Evolutionary conservation across 768 basidiomycete species (phyloP).

Genomic region (Pulveroboletus sp.): DNA sequence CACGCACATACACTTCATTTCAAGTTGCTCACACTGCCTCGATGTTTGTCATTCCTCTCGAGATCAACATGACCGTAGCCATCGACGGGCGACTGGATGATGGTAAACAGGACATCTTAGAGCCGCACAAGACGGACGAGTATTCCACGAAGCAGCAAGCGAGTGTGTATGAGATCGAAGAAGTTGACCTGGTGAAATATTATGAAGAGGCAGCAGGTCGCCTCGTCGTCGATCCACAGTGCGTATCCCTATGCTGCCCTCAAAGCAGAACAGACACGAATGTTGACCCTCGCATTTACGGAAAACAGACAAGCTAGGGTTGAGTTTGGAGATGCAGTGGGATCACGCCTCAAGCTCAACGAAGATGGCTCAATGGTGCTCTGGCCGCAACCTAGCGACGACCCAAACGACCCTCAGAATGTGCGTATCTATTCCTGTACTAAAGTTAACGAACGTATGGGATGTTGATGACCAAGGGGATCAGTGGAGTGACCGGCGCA

Average conservation of each 20-base stretch:
- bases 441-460: too few species aligned
- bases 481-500: conserved; percentile 46
- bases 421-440: conserved; percentile 28
- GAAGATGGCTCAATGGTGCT: conserved; percentile 44
- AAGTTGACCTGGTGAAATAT: conserved; percentile 37
- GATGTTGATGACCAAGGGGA: too few species aligned
- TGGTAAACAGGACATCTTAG: too few species aligned
- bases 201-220: conserved; percentile 57
- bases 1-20: too few species aligned
- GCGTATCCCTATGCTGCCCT: conserved; percentile 15
- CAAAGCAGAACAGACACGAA: too few species aligned
- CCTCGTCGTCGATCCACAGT: conserved; percentile 60
- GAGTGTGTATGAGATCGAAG: neutral
- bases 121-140: conserved; percentile 1
- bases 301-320: conserved; percentile 40
- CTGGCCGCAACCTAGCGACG: conserved; percentile 52
- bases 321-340: conserved; percentile 48
- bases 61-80: too few species aligned
- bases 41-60: too few species aligned
- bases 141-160: neutral
- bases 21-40: too few species aligned
- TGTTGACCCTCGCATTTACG: too few species aligned
- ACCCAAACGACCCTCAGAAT: conserved; percentile 52
- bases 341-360: conserved; percentile 44
- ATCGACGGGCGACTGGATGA: too few species aligned